Evolutionary conservation across 768 basidiomycete species (phyloP), one percentile per base, ranked within the genome.

Genomic region (Gymnopilus dilepis): DNA sequence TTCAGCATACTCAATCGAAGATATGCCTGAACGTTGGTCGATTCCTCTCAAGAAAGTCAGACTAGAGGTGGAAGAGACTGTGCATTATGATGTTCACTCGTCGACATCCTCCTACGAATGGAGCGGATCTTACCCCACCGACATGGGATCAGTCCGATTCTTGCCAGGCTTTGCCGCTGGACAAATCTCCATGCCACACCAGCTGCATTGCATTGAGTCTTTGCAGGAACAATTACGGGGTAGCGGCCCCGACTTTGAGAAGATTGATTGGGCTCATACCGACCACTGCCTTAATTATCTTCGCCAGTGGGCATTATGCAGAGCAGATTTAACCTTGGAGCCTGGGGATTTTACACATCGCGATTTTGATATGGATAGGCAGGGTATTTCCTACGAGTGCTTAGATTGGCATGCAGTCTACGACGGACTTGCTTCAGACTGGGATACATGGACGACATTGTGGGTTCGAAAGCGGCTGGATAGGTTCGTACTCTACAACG

Each of bases 221-320:
- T 58, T 77, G n/a, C 66, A 68, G 55, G 58, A 62, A 4, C 38
- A 65, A 30, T 43, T 65, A 30, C 6, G 33, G 12, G 33, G 33
- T 6, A 48, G 56, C 33, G 31, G 24, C 7, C 15, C 42, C 3
- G 41, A 56, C 24, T 41, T 52, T 30, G 30, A 45, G 6, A 53
- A 42, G 6, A 28, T 54, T 4, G 22, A 21, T 19, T 48, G 34
- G 24, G 65, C 59, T 4, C 74, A 75, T 58, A 51, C 69, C 24
- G 61, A 70, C n/a, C 80, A 81, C 59, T 82, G 80, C 59, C 43
- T 78, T 47, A 76, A 77, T 45, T 81, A 78, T 65, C 64, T 81
- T 34, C 72, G 80, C 7, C 72, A 78, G 62, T 71, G 70, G 69
- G 60, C 71, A 0, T 67, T 81, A 22, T 82, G 80, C 58, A 58